Percentiles rank a stretch among this genome's conserved stretches.
Evolutionary conservation across 192 early-diverging fungal genomes (phyloP).

Genomic region (Entophlyctis luteolus): DNA sequence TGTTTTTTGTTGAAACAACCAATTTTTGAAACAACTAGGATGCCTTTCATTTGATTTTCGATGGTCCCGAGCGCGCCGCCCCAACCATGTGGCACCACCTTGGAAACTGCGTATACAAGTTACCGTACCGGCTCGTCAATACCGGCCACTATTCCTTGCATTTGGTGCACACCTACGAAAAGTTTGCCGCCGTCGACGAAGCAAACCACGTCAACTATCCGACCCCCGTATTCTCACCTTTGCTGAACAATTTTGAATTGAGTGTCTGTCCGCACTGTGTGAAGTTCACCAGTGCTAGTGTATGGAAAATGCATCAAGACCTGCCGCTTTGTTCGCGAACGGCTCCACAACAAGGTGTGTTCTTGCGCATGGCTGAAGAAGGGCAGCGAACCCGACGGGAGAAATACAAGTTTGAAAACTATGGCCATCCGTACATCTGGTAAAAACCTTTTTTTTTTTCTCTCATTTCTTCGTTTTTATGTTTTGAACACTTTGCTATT

Average conservation of each 20-base stretch:
- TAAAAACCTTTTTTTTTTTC: neutral
- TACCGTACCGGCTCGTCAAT: slow-evolving; percentile 4
- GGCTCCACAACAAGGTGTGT: neutral
- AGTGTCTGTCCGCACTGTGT: slow-evolving; percentile 11
- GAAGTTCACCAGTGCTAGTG: neutral
- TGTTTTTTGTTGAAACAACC: neutral
- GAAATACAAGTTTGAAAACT: neutral
- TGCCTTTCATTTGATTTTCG: slow-evolving; percentile 1
- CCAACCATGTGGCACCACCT: slow-evolving; percentile 8
- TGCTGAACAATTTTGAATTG: neutral
- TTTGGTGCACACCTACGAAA: neutral
- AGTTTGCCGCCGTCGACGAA: slow-evolving; percentile 13
- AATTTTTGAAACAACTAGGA: neutral
- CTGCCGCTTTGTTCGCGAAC: neutral
- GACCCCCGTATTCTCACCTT: neutral
- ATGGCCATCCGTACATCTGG: neutral
- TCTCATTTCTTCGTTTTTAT: neutral
- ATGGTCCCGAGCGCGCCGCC: neutral
- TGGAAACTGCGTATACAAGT: slow-evolving; percentile 19
- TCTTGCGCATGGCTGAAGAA: too few relatives aligned
- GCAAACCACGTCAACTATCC: neutral
- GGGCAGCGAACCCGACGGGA: slow-evolving; percentile 11
- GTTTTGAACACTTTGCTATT: neutral
- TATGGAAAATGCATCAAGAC: neutral
- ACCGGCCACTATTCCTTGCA: neutral